Evolutionary conservation across 1,139 yeast genomes (phyloP).

Genomic region (Pichia cactophila): DNA sequence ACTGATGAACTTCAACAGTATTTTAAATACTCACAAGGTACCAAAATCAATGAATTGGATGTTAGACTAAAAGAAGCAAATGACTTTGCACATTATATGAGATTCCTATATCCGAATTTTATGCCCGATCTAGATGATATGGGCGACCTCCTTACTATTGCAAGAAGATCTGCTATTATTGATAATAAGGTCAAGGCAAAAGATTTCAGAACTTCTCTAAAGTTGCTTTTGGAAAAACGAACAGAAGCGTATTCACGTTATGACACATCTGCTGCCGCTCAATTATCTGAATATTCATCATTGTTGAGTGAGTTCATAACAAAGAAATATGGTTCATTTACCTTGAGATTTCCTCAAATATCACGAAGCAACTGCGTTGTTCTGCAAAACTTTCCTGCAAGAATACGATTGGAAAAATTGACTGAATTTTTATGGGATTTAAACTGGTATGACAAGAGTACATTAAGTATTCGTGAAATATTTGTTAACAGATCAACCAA

Average conservation of each 20-base stretch:
- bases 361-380: constrained; percentile 19
- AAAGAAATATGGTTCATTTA: not conserved
- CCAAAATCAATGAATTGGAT: not conserved
- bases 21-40: not conserved
- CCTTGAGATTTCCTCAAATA: not conserved
- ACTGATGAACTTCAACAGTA: constrained; percentile 1
- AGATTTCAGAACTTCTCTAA: not conserved
- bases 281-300: not conserved
- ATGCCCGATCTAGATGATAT: constrained; percentile 14
- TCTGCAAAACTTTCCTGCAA: constrained; percentile 28
- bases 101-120: constrained; percentile 6
- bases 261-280: not conserved
- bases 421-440: constrained; percentile 37
- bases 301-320: not conserved
- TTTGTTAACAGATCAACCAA: constrained; percentile 28
- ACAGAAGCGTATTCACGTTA: not conserved
- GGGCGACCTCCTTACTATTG: not conserved
- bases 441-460: constrained; percentile 30
- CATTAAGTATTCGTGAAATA: constrained; percentile 21
- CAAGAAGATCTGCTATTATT: not conserved
- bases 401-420: constrained; percentile 21
- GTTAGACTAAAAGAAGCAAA: constrained; percentile 1
- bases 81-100: constrained; percentile 2
- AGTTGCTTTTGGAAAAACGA: not conserved
- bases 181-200: not conserved